Conservation (phyloP, 768 basidiomycete species). For the Tephrocybe sp. region DNA sequence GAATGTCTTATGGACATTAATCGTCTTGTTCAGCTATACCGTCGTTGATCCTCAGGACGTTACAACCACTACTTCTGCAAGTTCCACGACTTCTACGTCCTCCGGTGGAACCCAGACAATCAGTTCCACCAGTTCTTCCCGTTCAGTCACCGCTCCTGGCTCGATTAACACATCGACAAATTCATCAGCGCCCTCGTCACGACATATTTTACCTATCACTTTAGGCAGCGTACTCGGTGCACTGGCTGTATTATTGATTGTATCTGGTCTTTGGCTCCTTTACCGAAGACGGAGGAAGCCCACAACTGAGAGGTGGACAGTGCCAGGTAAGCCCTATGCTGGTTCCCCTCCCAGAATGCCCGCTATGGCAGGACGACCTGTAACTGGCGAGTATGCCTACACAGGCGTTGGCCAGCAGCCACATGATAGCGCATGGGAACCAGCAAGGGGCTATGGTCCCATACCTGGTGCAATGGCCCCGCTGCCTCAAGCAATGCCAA, state of each 20-base stretch:
- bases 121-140: conserved; percentile 14
- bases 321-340: conserved; percentile 20
- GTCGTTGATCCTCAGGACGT: conserved; percentile 18
- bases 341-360: conserved; percentile 6
- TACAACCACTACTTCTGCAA: conserved; percentile 10
- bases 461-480: conserved; percentile 12
- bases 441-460: background rate
- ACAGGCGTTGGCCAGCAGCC: background rate
- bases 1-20: background rate
- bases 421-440: conserved; percentile 5
- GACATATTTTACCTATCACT: conserved; percentile 26
- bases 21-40: conserved; percentile 19
- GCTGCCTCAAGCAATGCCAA: conserved; percentile 5
- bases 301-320: conserved; percentile 32
- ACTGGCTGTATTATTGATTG: conserved; percentile 26
- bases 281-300: conserved; percentile 24
- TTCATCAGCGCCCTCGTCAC: conserved; percentile 17
- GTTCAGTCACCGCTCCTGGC: conserved; percentile 7
- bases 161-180: conserved; percentile 18
- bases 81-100: conserved; percentile 12
- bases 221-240: conserved; percentile 31
- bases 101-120: conserved; percentile 6
- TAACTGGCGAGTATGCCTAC: conserved; percentile 3
- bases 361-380: background rate
- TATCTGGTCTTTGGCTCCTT: conserved; percentile 27